These are phyloP conservation scores for Sisymbrium irio DNA, from an alignment of 345 rosid genomes.

Conservation along the genomic window DNA sequence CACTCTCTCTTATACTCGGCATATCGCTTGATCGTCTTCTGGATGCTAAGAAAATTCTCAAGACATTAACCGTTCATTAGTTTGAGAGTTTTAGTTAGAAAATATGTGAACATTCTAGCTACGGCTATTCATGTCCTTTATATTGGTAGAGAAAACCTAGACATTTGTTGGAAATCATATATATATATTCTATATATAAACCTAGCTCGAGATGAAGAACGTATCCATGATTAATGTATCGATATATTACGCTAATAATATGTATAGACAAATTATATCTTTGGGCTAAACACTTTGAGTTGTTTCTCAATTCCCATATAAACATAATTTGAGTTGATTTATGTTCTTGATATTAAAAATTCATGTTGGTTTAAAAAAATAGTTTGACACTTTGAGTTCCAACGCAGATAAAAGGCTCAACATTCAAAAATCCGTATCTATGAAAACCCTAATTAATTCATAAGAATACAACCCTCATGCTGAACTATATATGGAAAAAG, in stretches of 20 bases:
- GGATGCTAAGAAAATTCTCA: slow-evolving; percentile 37
- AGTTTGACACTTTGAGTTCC: slow-evolving; percentile 22
- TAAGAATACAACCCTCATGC: neutral
- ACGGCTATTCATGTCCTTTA: neutral
- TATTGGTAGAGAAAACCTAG: neutral
- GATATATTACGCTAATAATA: neutral
- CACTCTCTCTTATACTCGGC: slow-evolving; percentile 24
- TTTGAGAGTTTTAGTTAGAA: neutral
- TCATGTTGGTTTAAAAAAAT: neutral
- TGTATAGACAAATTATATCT: neutral
- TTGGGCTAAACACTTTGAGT: neutral
- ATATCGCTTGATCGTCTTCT: slow-evolving; percentile 47
- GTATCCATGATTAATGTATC: neutral
- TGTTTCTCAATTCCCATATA: neutral
- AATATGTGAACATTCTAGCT: neutral
- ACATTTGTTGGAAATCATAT: neutral
- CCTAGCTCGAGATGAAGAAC: neutral
- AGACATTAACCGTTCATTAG: neutral
- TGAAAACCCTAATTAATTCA: slow-evolving; percentile 21
- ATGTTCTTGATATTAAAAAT: neutral
- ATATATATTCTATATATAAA: neutral
- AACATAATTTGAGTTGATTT: neutral
- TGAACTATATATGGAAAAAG: neutral
- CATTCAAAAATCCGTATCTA: neutral
- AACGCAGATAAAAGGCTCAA: slow-evolving; percentile 18